Evolutionary conservation across 148 eudicot species (phyloP).

Genomic region (Chenopodium quinoa): DNA sequence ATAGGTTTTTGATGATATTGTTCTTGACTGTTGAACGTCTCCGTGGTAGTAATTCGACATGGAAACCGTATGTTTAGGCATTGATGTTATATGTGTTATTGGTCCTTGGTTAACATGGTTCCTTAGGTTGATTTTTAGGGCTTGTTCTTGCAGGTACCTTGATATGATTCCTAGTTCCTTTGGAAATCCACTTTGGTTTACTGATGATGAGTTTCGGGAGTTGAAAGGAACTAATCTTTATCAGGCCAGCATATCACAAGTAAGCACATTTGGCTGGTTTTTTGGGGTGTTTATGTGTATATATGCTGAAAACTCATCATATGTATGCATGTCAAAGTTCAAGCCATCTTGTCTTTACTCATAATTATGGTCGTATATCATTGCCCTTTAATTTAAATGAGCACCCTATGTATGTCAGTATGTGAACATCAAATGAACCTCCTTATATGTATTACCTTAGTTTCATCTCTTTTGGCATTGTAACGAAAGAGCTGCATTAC

Average conservation of each 20-base stretch:
- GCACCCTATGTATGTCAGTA: not conserved
- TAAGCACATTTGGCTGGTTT: constrained; percentile 19
- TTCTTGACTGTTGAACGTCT: constrained; percentile 77
- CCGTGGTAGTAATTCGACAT: constrained; percentile 70
- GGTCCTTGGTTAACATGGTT: constrained; percentile 1
- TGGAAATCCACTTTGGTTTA: constrained; percentile 88
- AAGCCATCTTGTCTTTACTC: not conserved
- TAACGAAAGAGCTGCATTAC: constrained; percentile 33
- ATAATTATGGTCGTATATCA: not conserved
- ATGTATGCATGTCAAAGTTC: too few species aligned
- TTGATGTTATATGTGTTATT: not conserved
- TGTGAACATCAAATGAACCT: not conserved
- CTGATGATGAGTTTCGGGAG: constrained; percentile 74
- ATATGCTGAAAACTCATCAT: not conserved
- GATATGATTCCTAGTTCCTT: constrained; percentile 85
- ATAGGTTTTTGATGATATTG: constrained; percentile 74
- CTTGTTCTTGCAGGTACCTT: constrained; percentile 49
- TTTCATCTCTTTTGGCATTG: constrained; percentile 20
- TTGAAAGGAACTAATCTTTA: constrained; percentile 76
- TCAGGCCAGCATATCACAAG: constrained; percentile 78
- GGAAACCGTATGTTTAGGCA: constrained; percentile 84
- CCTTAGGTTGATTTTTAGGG: not conserved
- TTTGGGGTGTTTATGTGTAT: not conserved
- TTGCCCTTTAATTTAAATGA: not conserved
- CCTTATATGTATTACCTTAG: not conserved